A percentile compares a stretch with the other conserved stretches of the same genome.
phyloP scores from a whole-genome alignment of 192 early-diverging fungal genomes.

The Backusella macrospora region DNA sequence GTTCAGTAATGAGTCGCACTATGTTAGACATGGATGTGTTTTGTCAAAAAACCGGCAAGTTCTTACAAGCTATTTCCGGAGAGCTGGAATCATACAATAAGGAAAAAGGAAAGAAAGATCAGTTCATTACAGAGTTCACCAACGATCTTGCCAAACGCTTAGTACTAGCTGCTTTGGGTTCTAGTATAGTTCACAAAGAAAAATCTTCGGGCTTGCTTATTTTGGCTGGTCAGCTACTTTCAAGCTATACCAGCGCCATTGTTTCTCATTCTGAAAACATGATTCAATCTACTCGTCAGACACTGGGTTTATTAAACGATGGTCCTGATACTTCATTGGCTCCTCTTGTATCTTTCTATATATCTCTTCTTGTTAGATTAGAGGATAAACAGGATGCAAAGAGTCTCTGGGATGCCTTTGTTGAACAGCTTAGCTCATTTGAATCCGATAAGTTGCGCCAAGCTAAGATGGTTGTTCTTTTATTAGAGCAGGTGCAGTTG shows the following conservation, averaged over 20 bases:
- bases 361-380: not conserved
- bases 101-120: not conserved
- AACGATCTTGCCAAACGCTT: constrained; percentile 13
- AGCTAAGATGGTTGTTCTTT: not conserved
- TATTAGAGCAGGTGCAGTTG: constrained; percentile 7
- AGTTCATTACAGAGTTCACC: not conserved
- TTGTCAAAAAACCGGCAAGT: constrained; percentile 10
- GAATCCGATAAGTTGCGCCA: not conserved
- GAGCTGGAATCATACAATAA: not conserved
- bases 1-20: not conserved
- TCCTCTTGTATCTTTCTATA: not conserved
- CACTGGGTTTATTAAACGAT: not conserved
- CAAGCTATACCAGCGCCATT: not conserved
- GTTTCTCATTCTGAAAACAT: not conserved
- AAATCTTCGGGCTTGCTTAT: not conserved
- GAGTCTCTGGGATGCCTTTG: not conserved
- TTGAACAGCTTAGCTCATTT: not conserved
- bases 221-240: constrained; percentile 16
- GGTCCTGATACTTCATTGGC: constrained; percentile 8
- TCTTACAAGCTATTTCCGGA: not conserved
- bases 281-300: not conserved
- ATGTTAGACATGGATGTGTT: constrained; percentile 8
- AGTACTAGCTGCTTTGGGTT: not conserved
- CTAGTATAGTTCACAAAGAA: constrained; percentile 18
- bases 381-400: not conserved